Conservation (phyloP, 1,284 basidiomycete species). For the Cryptococcus sp. region DNA sequence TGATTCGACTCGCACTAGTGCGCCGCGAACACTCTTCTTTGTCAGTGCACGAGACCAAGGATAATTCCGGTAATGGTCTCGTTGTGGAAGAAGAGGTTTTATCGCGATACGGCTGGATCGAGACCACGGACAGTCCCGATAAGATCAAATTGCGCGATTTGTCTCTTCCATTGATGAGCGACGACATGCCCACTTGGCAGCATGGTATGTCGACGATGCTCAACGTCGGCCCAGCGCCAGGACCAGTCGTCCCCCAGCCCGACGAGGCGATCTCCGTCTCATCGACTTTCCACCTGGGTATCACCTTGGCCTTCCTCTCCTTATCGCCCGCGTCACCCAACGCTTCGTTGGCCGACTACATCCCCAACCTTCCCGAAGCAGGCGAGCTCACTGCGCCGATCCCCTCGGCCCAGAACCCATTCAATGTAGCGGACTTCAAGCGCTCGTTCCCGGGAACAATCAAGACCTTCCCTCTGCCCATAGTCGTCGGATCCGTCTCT, state of each 20-base stretch:
- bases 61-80: conserved; percentile 23
- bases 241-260: not conserved
- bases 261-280: conserved; percentile 36
- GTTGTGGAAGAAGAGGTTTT: conserved; percentile 50
- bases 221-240: conserved; percentile 24
- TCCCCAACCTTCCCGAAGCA: conserved; percentile 8
- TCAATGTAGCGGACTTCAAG: conserved; percentile 22
- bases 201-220: conserved; percentile 35
- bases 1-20: conserved; percentile 30
- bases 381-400: conserved; percentile 23
- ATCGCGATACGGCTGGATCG: conserved; percentile 50
- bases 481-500: conserved; percentile 54
- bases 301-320: conserved; percentile 38
- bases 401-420: conserved; percentile 10
- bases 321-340: conserved; percentile 24
- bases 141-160: conserved; percentile 21
- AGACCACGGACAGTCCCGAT: conserved; percentile 12
- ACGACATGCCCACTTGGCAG: conserved; percentile 14
- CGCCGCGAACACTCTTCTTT: conserved; percentile 28
- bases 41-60: conserved; percentile 4
- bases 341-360: not conserved
- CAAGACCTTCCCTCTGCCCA: conserved; percentile 50
- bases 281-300: conserved; percentile 48
- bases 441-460: conserved; percentile 28
- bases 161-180: conserved; percentile 24